These are phyloP conservation scores for Tuber aestivum DNA, from an alignment of 495 filamentous ascomycete genomes.

Conservation along the genomic window DNA sequence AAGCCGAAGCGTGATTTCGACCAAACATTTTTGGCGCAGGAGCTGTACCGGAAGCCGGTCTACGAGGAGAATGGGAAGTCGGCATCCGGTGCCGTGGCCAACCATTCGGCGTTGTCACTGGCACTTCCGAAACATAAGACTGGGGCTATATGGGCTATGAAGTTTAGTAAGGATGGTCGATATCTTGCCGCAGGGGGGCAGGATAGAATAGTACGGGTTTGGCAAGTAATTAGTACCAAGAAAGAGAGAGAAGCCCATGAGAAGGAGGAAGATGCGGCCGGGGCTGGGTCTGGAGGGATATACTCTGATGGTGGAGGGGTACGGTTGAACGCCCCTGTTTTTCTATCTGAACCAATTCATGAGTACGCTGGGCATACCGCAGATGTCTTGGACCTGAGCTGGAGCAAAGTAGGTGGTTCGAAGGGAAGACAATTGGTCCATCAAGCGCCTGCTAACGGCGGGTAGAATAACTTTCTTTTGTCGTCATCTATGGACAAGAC, in stretches of 20 bases:
- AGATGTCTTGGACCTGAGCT: constrained; percentile 85
- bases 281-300: constrained; percentile 45
- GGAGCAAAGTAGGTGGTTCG: constrained; percentile 69
- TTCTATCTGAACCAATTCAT: constrained; percentile 65
- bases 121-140: constrained; percentile 36
- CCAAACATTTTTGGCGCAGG: constrained; percentile 84
- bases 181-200: constrained; percentile 86
- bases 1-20: constrained; percentile 82
- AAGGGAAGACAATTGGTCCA: constrained; percentile 2
- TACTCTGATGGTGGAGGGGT: constrained; percentile 46
- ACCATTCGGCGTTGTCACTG: constrained; percentile 23
- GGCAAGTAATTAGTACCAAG: constrained; percentile 76
- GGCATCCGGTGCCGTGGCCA: constrained; percentile 14
- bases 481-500: constrained; percentile 99
- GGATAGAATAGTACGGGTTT: constrained; percentile 79
- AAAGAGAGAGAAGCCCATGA: constrained; percentile 70
- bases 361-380: constrained; percentile 81
- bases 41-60: constrained; percentile 56
- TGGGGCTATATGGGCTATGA: constrained; percentile 80
- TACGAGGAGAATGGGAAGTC: constrained; percentile 44
- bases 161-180: constrained; percentile 88
- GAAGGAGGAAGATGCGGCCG: constrained; percentile 59
- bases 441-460: constrained; percentile 14
- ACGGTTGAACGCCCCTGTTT: constrained; percentile 84
- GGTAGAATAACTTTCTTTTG: constrained; percentile 85